These are phyloP conservation scores for Clonostachys chloroleuca DNA, from an alignment of 2,329 filamentous ascomycete genomes.

Conservation along the genomic window DNA sequence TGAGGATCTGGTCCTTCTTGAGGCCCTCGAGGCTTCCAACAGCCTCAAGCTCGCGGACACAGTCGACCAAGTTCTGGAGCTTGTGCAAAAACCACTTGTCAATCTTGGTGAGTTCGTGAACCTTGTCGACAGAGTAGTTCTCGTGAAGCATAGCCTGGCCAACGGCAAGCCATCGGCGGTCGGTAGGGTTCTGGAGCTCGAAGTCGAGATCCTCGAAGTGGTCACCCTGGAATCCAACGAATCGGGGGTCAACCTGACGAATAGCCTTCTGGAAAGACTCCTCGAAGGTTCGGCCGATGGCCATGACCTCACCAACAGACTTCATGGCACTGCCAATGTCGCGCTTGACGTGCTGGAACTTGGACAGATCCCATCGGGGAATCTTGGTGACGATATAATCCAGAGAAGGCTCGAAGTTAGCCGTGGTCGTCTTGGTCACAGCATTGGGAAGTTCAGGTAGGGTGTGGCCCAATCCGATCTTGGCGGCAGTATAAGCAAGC, in stretches of 20 bases:
- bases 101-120: conserved; percentile 95
- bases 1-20: conserved; percentile 82
- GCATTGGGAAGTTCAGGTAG: conserved; percentile 95
- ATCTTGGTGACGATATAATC: conserved; percentile 99
- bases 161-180: conserved; percentile 95
- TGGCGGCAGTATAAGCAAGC: conserved; percentile 93
- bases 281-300: conserved; percentile 96
- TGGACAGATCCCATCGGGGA: conserved; percentile 94
- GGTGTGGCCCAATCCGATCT: conserved; percentile 94
- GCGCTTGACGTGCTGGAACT: conserved; percentile 98
- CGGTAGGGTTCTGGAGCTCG: conserved; percentile 86
- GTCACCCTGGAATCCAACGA: conserved; percentile 90
- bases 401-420: conserved; percentile 95
- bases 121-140: conserved; percentile 85
- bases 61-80: conserved; percentile 94
- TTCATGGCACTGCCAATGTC: conserved; percentile 99
- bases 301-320: conserved; percentile 98
- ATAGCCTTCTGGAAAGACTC: conserved; percentile 99
- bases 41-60: conserved; percentile 78
- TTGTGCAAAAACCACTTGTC: conserved; percentile 99
- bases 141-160: conserved; percentile 98
- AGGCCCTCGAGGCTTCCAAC: conserved; percentile 78
- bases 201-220: conserved; percentile 91
- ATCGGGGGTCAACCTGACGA: conserved; percentile 90
- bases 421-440: conserved; percentile 96